Percentiles rank a stretch among this genome's conserved stretches.
Evolutionary conservation across 108 stramenopile genomes (phyloP).

Genomic region (Skeletonema potamos): DNA sequence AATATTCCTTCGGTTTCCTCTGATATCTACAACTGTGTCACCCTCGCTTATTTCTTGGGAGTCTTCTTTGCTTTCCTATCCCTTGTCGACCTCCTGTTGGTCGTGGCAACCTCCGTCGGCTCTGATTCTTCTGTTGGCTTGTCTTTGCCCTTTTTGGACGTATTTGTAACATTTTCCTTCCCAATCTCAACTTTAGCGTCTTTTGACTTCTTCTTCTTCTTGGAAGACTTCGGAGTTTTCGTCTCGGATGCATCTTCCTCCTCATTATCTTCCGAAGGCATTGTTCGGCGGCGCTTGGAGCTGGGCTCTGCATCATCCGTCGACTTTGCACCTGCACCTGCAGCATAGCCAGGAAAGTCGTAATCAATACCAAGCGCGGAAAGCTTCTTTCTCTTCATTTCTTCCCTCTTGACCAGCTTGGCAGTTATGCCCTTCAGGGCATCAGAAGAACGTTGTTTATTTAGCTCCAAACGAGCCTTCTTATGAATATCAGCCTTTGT

Average conservation of each 20-base stretch:
- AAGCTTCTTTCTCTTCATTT: slow-evolving; percentile 69
- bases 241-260: not conserved
- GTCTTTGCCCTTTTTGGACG: not conserved
- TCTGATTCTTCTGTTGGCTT: not conserved
- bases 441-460: slow-evolving; percentile 42
- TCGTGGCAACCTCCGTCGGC: not conserved
- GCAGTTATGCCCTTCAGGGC: slow-evolving; percentile 72
- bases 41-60: not conserved
- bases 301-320: slow-evolving; percentile 14
- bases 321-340: slow-evolving; percentile 30
- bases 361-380: slow-evolving; percentile 82
- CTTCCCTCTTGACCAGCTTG: slow-evolving; percentile 64
- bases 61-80: slow-evolving; percentile 9
- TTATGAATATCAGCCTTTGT: slow-evolving; percentile 51
- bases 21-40: not conserved
- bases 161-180: slow-evolving; percentile 1
- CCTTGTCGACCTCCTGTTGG: slow-evolving; percentile 6
- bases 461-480: slow-evolving; percentile 42
- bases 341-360: slow-evolving; percentile 86
- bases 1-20: not conserved
- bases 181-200: slow-evolving; percentile 1
- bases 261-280: not conserved
- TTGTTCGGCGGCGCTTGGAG: not conserved
- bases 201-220: slow-evolving; percentile 21
- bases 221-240: slow-evolving; percentile 3